Evolutionary conservation across 1,139 yeast species (phyloP), one percentile per base, ranked within the genome.

Genomic region (Kodamaea plutei): DNA sequence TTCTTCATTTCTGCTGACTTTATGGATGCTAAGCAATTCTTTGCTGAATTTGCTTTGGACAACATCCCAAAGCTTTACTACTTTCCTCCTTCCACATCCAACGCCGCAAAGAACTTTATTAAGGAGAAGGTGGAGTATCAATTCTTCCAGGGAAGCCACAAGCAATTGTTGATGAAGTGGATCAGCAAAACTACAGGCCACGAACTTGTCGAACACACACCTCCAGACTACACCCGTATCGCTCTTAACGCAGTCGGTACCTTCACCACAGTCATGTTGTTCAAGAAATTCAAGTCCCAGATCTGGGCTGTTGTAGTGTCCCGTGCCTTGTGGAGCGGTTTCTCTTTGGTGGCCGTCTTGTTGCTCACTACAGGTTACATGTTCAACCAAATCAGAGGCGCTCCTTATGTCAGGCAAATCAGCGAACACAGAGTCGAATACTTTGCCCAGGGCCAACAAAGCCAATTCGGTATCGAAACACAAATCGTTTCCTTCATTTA

Each of bases 291-390:
- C 44, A 41, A 40, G 33, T 68, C 61, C 39, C 73, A 74, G 39
- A 44, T 61, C 10, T 30, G 39, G n/a, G 28, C 42, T 6, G 23
- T 61, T 8, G 15, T 60, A 15, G 39, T 52, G 6, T 60, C 69
- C 14, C 56, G 53, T 27, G 23, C 49, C 18, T 48, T 82, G 31
- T 87, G 95, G 95, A 79, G 82, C 29, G 72, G 76, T 4, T 35
- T 70, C 10, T 68, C 84, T 4, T 62, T 84, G 14, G 63, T 83
- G 26, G 49, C 74, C 9, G 71, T 85, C 16, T 65, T 89, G 40
- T 61, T 88, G 47, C 84, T 89, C 64, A 79, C 76, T 31, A 70
- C 93, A 8, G 98, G 98, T 10, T 84, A 88, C 59, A 91, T 91
- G 98, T 91, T 78, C 71, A 88, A 87, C 55, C 76, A 77, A 46